These are phyloP conservation scores for Psidium guajava DNA, from an alignment of 345 rosid species.

Conservation along the genomic window DNA sequence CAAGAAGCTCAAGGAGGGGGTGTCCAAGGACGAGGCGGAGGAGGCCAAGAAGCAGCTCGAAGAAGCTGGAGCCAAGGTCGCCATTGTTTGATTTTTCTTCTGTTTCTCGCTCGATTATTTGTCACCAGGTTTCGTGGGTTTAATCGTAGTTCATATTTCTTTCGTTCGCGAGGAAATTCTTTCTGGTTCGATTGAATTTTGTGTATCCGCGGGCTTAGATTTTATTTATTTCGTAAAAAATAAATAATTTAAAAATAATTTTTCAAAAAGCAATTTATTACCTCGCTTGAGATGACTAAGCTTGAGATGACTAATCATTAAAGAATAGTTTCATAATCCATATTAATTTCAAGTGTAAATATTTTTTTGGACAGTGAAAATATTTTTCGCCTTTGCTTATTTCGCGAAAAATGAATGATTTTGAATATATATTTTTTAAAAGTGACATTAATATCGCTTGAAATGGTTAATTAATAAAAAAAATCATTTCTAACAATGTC, in stretches of 20 bases:
- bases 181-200: not conserved
- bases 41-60: conserved; percentile 83
- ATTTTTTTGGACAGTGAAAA: too few relatives aligned
- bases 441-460: accelerated
- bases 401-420: accelerated
- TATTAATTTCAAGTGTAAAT: too few relatives aligned
- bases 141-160: too few relatives aligned
- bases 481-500: not conserved
- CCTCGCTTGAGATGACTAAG: too few relatives aligned
- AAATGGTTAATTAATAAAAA: too few relatives aligned
- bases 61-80: conserved; percentile 68
- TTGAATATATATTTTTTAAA: not conserved
- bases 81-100: conserved; percentile 24
- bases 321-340: too few relatives aligned
- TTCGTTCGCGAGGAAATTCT: too few relatives aligned
- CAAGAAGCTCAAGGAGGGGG: conserved; percentile 73
- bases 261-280: too few relatives aligned
- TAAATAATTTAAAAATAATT: too few relatives aligned
- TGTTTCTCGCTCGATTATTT: not conserved
- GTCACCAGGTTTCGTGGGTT: not conserved
- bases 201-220: not conserved
- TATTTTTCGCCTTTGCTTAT: too few relatives aligned
- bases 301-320: too few relatives aligned
- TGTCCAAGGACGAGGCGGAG: conserved; percentile 76
- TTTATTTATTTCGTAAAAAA: too few relatives aligned